These are phyloP conservation scores for Termitomyces sp. DNA, from an alignment of 768 basidiomycete species.

Conservation along the genomic window DNA sequence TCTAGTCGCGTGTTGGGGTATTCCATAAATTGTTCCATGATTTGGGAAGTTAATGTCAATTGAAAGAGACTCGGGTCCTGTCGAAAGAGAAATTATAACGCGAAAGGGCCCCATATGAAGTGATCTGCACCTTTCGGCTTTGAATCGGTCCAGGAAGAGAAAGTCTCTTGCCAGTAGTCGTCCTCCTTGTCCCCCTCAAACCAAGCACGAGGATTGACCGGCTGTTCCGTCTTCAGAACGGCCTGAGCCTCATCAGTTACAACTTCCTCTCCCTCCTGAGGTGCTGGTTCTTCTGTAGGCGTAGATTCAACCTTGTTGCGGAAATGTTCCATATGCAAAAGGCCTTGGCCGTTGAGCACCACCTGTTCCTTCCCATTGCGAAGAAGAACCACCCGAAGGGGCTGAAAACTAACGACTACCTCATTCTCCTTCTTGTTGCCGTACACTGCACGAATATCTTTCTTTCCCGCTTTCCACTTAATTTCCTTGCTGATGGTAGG, in stretches of 20 bases:
- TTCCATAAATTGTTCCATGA: slow-evolving; percentile 89
- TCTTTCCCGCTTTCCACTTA: slow-evolving; percentile 62
- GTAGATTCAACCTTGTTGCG: slow-evolving; percentile 52
- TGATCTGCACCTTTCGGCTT: slow-evolving; percentile 83
- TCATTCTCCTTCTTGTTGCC: slow-evolving; percentile 59
- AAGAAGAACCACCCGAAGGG: slow-evolving; percentile 68
- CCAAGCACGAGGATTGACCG: slow-evolving; percentile 56
- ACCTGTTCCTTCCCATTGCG: slow-evolving; percentile 79
- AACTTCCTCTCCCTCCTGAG: slow-evolving; percentile 39
- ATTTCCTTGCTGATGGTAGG: slow-evolving; percentile 58
- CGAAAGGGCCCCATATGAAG: not conserved
- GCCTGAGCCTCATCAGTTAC: slow-evolving; percentile 38
- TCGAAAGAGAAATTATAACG: not conserved
- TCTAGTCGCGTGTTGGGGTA: slow-evolving; percentile 92
- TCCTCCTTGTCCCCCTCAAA: slow-evolving; percentile 87
- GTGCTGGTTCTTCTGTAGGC: slow-evolving; percentile 33
- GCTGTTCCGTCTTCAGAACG: slow-evolving; percentile 46
- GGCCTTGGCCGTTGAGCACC: slow-evolving; percentile 81
- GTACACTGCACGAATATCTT: slow-evolving; percentile 58
- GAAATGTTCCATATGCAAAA: slow-evolving; percentile 99
- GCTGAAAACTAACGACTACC: slow-evolving; percentile 67
- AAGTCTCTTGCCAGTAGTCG: slow-evolving; percentile 87
- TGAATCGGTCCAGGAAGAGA: slow-evolving; percentile 80
- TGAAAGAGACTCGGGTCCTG: slow-evolving; percentile 92
- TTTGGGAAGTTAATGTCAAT: slow-evolving; percentile 92